Evolutionary conservation across 306 rosid species (phyloP).

Genomic region (Styphnolobium japonicum): DNA sequence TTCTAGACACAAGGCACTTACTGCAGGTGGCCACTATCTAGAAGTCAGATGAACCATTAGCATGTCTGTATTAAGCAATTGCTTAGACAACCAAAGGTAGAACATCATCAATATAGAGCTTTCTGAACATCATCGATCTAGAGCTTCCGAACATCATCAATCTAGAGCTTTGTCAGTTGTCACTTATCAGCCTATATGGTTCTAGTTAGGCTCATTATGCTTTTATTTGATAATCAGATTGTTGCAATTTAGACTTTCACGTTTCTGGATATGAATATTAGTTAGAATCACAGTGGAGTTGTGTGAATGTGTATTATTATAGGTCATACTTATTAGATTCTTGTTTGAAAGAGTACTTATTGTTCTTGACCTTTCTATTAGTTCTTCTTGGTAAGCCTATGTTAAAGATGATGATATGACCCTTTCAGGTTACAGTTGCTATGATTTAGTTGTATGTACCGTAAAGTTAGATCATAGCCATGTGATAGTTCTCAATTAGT

Average conservation of each 20-base stretch:
- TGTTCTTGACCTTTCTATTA: conserved; percentile 28
- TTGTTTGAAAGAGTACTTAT: conserved; percentile 24
- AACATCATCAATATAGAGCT: conserved; percentile 48
- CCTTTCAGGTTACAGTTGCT: conserved; percentile 27
- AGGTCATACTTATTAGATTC: conserved; percentile 37
- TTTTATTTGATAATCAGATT: conserved; percentile 32
- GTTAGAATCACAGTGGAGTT: conserved; percentile 36
- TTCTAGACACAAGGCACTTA: conserved; percentile 49
- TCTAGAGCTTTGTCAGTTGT: conserved; percentile 31
- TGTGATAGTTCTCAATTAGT: conserved; percentile 4
- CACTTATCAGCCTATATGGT: conserved; percentile 22
- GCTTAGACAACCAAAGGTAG: conserved; percentile 52
- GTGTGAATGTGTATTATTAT: conserved; percentile 40
- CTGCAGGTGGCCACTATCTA: conserved; percentile 49
- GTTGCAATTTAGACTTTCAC: conserved; percentile 36
- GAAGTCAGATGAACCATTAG: conserved; percentile 59
- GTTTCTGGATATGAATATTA: conserved; percentile 29
- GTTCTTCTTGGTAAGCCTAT: conserved; percentile 35
- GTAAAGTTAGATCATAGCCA: conserved; percentile 17
- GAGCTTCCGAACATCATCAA: too few relatives aligned
- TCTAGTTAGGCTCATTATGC: conserved; percentile 35
- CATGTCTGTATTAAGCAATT: conserved; percentile 32
- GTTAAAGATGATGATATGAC: conserved; percentile 29
- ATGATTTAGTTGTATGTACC: conserved; percentile 38
- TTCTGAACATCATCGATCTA: conserved; percentile 37